These are phyloP conservation scores for Tanacetum coccineum DNA, from an alignment of 129 eudicot genomes.

Conservation along the genomic window DNA sequence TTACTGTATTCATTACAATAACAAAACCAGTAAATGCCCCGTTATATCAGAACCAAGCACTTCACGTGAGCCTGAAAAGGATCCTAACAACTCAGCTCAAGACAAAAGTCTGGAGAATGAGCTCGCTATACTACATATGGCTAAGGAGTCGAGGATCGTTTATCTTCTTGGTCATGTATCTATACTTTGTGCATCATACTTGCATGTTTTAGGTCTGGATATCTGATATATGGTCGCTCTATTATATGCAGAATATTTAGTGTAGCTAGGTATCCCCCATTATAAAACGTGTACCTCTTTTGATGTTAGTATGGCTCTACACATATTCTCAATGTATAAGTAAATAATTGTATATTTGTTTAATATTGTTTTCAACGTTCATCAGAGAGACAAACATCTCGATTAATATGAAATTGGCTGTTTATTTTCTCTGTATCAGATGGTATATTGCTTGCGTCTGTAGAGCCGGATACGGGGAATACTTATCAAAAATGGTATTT, in stretches of 20 bases:
- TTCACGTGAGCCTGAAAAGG: too few relatives aligned
- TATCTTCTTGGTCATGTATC: too few relatives aligned
- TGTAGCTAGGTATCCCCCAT: conserved; percentile 37
- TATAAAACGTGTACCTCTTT: conserved; percentile 24
- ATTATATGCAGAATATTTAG: conserved; percentile 40
- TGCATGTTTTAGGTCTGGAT: not conserved
- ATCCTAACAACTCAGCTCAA: too few relatives aligned
- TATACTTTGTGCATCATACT: not conserved
- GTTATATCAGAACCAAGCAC: too few relatives aligned
- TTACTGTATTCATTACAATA: too few relatives aligned
- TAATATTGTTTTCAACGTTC: not conserved
- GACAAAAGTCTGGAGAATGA: too few relatives aligned
- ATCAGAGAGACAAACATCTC: not conserved
- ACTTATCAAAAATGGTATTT: conserved; percentile 25
- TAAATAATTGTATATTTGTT: not conserved
- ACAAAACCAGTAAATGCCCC: too few relatives aligned
- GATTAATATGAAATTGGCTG: not conserved
- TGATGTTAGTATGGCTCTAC: conserved; percentile 37
- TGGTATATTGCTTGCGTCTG: conserved; percentile 29
- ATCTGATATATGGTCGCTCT: not conserved
- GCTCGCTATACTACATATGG: too few relatives aligned
- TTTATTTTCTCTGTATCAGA: conserved; percentile 23
- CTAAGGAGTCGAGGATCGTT: too few relatives aligned
- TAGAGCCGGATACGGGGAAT: conserved; percentile 31
- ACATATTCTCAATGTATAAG: conserved; percentile 23